phyloP scores from a whole-genome alignment of 2,329 filamentous ascomycete genomes.

The Lachnellula suecica region DNA sequence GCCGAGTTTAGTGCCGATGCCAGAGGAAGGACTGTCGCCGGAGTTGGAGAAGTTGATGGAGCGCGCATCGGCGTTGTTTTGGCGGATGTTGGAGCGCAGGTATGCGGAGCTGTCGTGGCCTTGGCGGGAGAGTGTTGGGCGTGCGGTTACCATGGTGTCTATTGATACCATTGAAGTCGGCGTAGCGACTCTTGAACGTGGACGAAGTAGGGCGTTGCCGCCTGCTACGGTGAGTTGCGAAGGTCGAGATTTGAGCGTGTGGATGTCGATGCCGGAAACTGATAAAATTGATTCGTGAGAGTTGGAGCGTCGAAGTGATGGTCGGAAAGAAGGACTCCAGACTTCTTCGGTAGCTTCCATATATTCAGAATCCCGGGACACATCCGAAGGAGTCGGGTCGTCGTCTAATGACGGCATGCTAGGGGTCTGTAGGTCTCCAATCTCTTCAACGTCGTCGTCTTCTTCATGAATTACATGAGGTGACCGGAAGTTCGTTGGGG shows the following conservation, averaged over 20 bases:
- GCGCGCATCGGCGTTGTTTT: conserved; percentile 24
- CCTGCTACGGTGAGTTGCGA: conserved; percentile 64
- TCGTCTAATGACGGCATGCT: conserved; percentile 22
- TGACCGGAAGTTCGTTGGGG: conserved; percentile 34
- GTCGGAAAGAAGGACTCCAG: conserved; percentile 36
- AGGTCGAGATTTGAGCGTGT: conserved; percentile 73
- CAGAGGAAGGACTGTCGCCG: conserved; percentile 20
- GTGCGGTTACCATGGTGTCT: conserved; percentile 58
- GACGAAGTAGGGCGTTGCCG: conserved; percentile 47
- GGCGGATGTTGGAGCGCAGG: conserved; percentile 54
- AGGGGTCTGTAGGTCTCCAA: conserved; percentile 23
- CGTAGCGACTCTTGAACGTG: conserved; percentile 46
- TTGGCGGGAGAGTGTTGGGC: conserved; percentile 50
- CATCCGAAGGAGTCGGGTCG: conserved; percentile 22
- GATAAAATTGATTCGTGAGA: conserved; percentile 92
- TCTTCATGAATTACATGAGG: conserved; percentile 35
- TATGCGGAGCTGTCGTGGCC: conserved; percentile 50
- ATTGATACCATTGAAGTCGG: conserved; percentile 43
- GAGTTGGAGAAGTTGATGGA: conserved; percentile 33
- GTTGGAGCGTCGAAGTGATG: conserved; percentile 59
- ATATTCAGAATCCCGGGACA: conserved; percentile 20
- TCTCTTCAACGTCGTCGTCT: conserved; percentile 30
- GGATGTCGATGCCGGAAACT: conserved; percentile 84
- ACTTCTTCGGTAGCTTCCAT: conserved; percentile 9
- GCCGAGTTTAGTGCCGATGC: conserved; percentile 55